Conservation (phyloP, 2,329 filamentous ascomycete species). For the Fusarium avenaceum region DNA sequence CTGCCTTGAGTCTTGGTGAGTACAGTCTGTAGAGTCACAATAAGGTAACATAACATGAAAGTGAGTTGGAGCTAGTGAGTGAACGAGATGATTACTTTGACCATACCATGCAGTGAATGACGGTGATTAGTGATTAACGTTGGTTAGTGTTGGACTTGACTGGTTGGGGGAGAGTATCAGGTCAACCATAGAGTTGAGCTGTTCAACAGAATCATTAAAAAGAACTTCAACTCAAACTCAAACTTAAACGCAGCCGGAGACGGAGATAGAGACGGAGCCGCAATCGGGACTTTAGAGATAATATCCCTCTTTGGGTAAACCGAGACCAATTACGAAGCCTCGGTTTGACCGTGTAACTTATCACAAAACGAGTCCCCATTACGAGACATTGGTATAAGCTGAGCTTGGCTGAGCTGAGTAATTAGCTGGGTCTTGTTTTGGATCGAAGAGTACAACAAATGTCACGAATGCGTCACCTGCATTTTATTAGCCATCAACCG, state of each 20-base stretch:
- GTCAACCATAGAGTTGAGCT: neutral
- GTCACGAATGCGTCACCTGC: constrained; percentile 13
- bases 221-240: neutral
- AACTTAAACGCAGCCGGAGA: neutral
- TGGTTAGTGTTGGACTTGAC: too few relatives aligned
- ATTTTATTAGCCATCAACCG: constrained; percentile 12
- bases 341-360: constrained; percentile 17
- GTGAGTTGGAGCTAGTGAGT: constrained; percentile 33
- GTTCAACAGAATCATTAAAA: constrained; percentile 14
- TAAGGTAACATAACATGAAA: constrained; percentile 7
- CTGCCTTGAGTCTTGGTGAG: neutral
- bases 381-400: constrained; percentile 1
- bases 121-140: constrained; percentile 11
- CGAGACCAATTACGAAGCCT: constrained; percentile 34
- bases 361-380: constrained; percentile 8
- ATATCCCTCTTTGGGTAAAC: constrained; percentile 31
- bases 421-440: too few relatives aligned
- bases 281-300: constrained; percentile 27
- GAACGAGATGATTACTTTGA: constrained; percentile 32
- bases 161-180: constrained; percentile 5
- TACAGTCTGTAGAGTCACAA: constrained; percentile 1
- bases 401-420: neutral
- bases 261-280: constrained; percentile 11
- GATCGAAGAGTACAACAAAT: neutral
- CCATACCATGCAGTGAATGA: constrained; percentile 19